Percentiles rank a stretch among this genome's conserved stretches.
phyloP scores from a whole-genome alignment of 2,329 filamentous ascomycete genomes.

The Monilinia aucupariae region DNA sequence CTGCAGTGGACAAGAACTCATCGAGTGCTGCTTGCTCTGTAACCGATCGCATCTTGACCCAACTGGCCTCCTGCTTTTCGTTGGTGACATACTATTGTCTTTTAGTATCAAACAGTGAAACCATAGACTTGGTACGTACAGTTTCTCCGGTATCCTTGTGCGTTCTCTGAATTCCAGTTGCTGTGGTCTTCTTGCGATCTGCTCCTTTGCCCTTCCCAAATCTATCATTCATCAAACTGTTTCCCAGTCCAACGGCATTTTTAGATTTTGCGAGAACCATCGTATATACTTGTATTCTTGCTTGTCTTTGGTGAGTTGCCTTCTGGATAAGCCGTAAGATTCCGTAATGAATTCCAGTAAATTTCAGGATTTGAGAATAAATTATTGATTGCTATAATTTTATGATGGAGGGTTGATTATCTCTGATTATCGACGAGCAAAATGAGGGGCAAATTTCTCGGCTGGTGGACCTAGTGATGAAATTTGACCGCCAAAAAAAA shows the following conservation, averaged over 20 bases:
- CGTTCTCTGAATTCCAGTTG: constrained; percentile 53
- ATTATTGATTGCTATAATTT: constrained; percentile 34
- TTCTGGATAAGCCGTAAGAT: not conserved
- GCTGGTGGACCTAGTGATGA: not conserved
- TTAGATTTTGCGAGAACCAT: constrained; percentile 90
- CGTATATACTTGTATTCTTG: constrained; percentile 17
- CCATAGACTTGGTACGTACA: constrained; percentile 37
- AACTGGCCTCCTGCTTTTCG: constrained; percentile 81
- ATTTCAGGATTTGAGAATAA: not conserved
- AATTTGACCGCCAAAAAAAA: constrained; percentile 21
- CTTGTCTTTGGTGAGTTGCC: not conserved
- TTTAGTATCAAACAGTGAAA: constrained; percentile 27
- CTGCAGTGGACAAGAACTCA: constrained; percentile 92
- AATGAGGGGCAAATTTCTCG: constrained; percentile 20
- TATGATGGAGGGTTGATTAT: constrained; percentile 17
- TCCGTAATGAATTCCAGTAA: not conserved
- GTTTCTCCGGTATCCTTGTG: constrained; percentile 76
- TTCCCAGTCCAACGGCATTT: constrained; percentile 89
- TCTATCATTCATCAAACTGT: constrained; percentile 96
- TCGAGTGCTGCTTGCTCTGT: constrained; percentile 95
- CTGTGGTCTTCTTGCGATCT: constrained; percentile 69
- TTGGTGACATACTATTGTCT: constrained; percentile 74
- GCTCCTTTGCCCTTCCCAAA: constrained; percentile 88
- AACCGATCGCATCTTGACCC: constrained; percentile 99
- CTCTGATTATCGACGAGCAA: constrained; percentile 26